Evolutionary conservation across 345 rosid species (phyloP).

Genomic region (Euphorbia lathyris): DNA sequence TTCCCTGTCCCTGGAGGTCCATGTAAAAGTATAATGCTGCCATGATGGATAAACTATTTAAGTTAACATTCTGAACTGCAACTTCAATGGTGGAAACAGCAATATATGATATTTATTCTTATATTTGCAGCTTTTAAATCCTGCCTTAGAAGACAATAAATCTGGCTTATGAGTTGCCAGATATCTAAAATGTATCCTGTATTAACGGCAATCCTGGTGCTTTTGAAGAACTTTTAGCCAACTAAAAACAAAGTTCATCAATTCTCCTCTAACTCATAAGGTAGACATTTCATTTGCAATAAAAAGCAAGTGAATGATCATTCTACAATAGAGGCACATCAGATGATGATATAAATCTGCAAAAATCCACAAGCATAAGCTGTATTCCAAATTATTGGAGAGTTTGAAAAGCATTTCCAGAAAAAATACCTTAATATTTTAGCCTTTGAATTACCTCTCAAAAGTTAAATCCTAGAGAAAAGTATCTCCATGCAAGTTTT

Average conservation of each 20-base stretch:
- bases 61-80: neutral
- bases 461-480: neutral
- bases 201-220: too few relatives aligned
- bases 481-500: neutral
- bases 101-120: neutral
- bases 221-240: too few relatives aligned
- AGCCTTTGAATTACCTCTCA: neutral
- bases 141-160: too few relatives aligned
- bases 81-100: neutral
- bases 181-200: too few relatives aligned
- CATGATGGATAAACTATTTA: neutral
- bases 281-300: too few relatives aligned
- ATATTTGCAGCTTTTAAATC: too few relatives aligned
- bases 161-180: too few relatives aligned
- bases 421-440: neutral
- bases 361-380: neutral
- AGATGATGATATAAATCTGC: too few relatives aligned
- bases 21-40: conserved; percentile 90
- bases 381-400: neutral
- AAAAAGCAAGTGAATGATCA: too few relatives aligned
- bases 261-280: too few relatives aligned
- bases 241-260: too few relatives aligned
- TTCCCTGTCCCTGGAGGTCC: conserved; percentile 99
- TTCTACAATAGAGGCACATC: too few relatives aligned
- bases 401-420: neutral